Conservation (phyloP, 495 filamentous ascomycete species). For the Penicillium parvum region DNA sequence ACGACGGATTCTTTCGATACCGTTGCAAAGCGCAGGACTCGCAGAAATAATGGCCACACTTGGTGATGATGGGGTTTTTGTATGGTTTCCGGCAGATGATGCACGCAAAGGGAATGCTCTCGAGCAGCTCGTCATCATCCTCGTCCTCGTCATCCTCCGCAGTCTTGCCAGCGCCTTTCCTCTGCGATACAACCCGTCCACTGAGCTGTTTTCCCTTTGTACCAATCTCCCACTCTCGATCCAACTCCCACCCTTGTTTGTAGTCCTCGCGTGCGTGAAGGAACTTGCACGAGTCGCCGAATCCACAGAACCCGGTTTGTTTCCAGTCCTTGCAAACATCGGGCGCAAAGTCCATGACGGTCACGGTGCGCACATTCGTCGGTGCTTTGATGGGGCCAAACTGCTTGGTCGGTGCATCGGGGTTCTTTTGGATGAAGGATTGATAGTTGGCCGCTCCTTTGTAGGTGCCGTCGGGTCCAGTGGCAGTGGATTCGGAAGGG, state of each 20-base stretch:
- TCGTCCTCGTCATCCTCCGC: slow-evolving; percentile 51
- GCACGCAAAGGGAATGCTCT: slow-evolving; percentile 93
- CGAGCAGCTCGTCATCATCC: slow-evolving; percentile 67
- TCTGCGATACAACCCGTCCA: slow-evolving; percentile 59
- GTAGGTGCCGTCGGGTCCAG: slow-evolving; percentile 63
- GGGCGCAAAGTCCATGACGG: slow-evolving; percentile 84
- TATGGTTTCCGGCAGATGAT: slow-evolving; percentile 84
- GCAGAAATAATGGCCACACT: slow-evolving; percentile 95
- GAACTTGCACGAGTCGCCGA: slow-evolving; percentile 75
- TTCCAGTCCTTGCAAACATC: slow-evolving; percentile 98
- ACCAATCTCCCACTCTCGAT: slow-evolving; percentile 85
- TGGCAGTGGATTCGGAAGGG: slow-evolving; percentile 22
- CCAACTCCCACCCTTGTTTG: slow-evolving; percentile 91
- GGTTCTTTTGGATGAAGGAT: slow-evolving; percentile 74
- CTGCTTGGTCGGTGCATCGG: slow-evolving; percentile 64
- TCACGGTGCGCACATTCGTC: slow-evolving; percentile 87
- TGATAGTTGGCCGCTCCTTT: slow-evolving; percentile 68
- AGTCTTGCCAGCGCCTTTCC: slow-evolving; percentile 39
- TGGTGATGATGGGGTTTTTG: slow-evolving; percentile 76
- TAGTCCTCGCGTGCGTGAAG: slow-evolving; percentile 84
- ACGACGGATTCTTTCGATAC: slow-evolving; percentile 77
- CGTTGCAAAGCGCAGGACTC: slow-evolving; percentile 78
- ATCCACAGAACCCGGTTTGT: slow-evolving; percentile 74
- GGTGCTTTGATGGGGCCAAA: slow-evolving; percentile 87
- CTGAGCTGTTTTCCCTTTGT: slow-evolving; percentile 67